Base-by-base conservation (phyloP, 257 asterid genomes). In the Solanum okadae region DNA sequence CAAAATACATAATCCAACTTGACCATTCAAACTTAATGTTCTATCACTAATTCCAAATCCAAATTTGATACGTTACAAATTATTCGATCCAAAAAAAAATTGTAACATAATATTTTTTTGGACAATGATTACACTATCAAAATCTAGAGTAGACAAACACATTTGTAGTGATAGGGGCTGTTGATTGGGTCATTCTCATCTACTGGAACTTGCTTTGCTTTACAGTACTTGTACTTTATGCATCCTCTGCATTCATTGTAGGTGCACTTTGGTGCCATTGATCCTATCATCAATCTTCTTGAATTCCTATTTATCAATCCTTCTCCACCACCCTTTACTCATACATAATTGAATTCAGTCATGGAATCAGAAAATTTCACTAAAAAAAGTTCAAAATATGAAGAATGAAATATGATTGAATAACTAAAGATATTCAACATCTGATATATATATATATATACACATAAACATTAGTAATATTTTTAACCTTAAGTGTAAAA, bases 181-280 rank as follows among this genome's bases (percentile, higher is more conserved):
- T 96, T 91, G 5, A 93, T 93, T 3, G 99, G 99, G 82, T 95
- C 98, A 29, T 95, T 95, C 15, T 95, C 98, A 37, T 95, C 97
- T 8, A 96, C 95, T 0, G 99, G 98, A 73, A 59, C 99, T 92
- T 95, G 99, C 14, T 72, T 22, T 0, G 99, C 98, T 77, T 93
- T 94, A 92, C 99, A 46, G 56, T 46, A 97, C 91, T 89, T 95
- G 88, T 88, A 93, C 90, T 90, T n/a, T n/a, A 65, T 94, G 87
- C 98, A 96, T 10, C 98, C 98, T 91, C 95, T 92, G 95, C 99
- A 97, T 89, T 96, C 98, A 27, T 96, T 95, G 94, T 94, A 95
- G 2, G 97, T 94, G 94, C 98, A 97, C 0, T 93, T 96, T 29
- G 99, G 99, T 12, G 98, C 97, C n/a, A 94, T 97, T 3, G 98